Evolutionary conservation across 2,329 filamentous ascomycete genomes (phyloP).

Genomic region (Trichothecium roseum): DNA sequence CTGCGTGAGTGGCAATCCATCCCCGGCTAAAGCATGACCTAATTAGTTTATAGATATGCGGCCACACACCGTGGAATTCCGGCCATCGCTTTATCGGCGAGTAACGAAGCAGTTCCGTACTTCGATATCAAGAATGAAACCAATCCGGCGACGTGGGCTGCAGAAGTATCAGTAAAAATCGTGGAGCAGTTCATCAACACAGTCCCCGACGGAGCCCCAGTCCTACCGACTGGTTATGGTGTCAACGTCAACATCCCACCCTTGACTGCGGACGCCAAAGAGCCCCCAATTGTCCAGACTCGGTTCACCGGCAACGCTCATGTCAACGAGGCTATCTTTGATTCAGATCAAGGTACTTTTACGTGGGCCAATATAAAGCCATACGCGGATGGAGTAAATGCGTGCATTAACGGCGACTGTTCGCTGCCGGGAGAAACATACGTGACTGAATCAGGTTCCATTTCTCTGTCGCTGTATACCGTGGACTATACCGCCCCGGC

Average conservation of each 20-base stretch:
- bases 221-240: conserved; percentile 40
- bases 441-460: conserved; percentile 29
- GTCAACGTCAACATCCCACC: conserved; percentile 38
- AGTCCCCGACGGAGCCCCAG: conserved; percentile 15
- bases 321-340: conserved; percentile 32
- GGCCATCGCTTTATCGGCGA: conserved; percentile 36
- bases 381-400: conserved; percentile 29
- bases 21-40: neutral
- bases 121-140: conserved; percentile 24
- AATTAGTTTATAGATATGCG: conserved; percentile 25
- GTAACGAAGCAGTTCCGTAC: conserved; percentile 30
- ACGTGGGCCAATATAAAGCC: conserved; percentile 26
- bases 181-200: conserved; percentile 32
- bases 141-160: conserved; percentile 32
- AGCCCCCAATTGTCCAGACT: conserved; percentile 33
- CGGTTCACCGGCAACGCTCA: conserved; percentile 37
- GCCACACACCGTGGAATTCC: conserved; percentile 38
- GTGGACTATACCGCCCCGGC: conserved; percentile 39
- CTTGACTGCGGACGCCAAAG: conserved; percentile 26
- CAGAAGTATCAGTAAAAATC: conserved; percentile 29
- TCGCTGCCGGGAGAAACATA: conserved; percentile 38
- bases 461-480: conserved; percentile 34
- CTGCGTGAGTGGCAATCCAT: conserved; percentile 14
- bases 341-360: conserved; percentile 32
- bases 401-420: conserved; percentile 41